Conservation (phyloP, 1,139 yeast genomes). For the Taiozyma sp. region DNA sequence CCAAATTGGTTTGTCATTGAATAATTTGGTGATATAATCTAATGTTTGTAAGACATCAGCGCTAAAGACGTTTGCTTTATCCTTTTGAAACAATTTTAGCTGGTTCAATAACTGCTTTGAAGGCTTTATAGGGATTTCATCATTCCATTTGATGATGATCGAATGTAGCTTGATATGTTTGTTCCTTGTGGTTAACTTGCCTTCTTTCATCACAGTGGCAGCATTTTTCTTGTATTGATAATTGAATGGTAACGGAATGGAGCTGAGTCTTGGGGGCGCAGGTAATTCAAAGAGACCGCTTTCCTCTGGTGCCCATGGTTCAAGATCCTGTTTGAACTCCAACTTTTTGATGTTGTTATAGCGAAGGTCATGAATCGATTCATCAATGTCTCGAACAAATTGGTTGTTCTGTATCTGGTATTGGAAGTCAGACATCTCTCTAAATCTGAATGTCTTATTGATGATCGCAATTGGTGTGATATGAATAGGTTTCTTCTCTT, state of each 20-base stretch:
- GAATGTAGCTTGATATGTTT: constrained; percentile 42
- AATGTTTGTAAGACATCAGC: constrained; percentile 30
- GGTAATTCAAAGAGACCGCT: constrained; percentile 48
- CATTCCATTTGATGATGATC: constrained; percentile 39
- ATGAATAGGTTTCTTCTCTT: constrained; percentile 29
- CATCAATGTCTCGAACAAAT: constrained; percentile 38
- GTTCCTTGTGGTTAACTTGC: constrained; percentile 39
- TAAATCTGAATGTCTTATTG: constrained; percentile 68
- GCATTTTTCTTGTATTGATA: constrained; percentile 65
- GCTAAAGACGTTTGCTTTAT: constrained; percentile 11
- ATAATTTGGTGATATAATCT: constrained; percentile 46
- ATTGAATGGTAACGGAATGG: constrained; percentile 68
- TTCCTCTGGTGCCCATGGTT: constrained; percentile 20
- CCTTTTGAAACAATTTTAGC: constrained; percentile 22
- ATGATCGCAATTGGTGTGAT: constrained; percentile 65
- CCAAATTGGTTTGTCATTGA: constrained; percentile 80
- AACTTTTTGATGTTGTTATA: constrained; percentile 32
- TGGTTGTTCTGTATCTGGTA: constrained; percentile 55
- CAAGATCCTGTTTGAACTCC: constrained; percentile 21
- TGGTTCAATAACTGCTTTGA: constrained; percentile 36
- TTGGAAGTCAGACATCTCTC: constrained; percentile 90
- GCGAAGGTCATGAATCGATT: constrained; percentile 38
- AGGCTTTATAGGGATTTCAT: constrained; percentile 40
- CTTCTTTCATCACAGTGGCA: constrained; percentile 46
- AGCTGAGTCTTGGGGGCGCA: constrained; percentile 85